Evolutionary conservation across 345 rosid genomes (phyloP).

Genomic region (Ricinus communis): DNA sequence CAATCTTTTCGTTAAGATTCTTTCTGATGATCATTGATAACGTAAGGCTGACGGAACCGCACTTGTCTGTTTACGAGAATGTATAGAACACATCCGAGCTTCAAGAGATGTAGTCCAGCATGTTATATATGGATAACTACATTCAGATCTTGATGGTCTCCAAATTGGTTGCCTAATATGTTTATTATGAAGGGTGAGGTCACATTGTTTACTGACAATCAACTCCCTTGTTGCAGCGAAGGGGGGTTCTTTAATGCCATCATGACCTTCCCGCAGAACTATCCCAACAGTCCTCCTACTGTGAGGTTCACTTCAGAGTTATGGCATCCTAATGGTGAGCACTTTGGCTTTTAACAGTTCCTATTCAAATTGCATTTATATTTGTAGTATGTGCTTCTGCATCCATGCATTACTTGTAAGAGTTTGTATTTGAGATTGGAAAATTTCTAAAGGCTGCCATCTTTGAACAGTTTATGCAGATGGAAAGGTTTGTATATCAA

Average conservation of each 20-base stretch:
- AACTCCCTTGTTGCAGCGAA: constrained; percentile 48
- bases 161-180: background rate
- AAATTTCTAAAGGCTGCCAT: constrained; percentile 7
- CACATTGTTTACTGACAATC: background rate
- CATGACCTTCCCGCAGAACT: constrained; percentile 69
- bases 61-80: background rate
- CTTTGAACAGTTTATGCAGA: constrained; percentile 57
- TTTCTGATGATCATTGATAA: background rate
- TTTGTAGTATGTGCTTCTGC: background rate
- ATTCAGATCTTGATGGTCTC: background rate
- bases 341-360: constrained; percentile 12
- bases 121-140: background rate
- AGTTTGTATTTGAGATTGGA: constrained; percentile 1
- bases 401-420: background rate
- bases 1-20: background rate
- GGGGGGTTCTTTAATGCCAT: constrained; percentile 83
- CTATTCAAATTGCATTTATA: background rate
- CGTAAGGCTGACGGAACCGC: background rate
- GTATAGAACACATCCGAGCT: background rate
- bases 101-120: background rate
- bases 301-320: constrained; percentile 74
- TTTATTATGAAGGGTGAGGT: background rate
- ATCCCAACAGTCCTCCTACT: constrained; percentile 74
- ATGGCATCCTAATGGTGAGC: constrained; percentile 91
- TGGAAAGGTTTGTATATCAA: constrained; percentile 85